Conservation (phyloP, 192 early-diverging fungal genomes). For the Gonapodya sp. region DNA sequence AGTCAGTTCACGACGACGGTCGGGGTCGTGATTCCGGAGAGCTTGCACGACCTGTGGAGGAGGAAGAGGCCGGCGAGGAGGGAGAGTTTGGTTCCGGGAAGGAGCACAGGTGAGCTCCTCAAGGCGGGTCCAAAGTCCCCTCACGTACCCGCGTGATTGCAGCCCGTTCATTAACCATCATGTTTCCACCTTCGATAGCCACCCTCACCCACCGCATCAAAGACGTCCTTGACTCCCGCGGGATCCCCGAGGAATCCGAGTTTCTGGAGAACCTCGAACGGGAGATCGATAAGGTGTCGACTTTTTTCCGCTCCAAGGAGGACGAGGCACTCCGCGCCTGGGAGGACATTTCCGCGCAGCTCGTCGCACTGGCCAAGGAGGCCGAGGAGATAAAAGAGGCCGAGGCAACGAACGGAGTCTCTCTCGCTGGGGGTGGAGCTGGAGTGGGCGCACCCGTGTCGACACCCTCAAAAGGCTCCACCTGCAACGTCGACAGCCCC, state of each 20-base stretch:
- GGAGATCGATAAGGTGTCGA: slow-evolving; percentile 37
- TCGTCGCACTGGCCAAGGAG: background rate
- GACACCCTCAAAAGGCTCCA: too few relatives aligned
- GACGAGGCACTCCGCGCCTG: background rate
- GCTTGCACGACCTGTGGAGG: background rate
- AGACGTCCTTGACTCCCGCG: slow-evolving; percentile 19
- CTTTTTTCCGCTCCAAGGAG: slow-evolving; percentile 34
- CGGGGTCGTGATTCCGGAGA: background rate
- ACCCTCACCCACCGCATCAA: slow-evolving; percentile 14
- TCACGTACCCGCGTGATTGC: too few relatives aligned
- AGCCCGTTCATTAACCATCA: too few relatives aligned
- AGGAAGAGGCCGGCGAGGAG: background rate
- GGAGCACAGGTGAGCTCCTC: too few relatives aligned
- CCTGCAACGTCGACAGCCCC: too few relatives aligned
- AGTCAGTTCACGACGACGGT: background rate
- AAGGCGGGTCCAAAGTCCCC: too few relatives aligned
- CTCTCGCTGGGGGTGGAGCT: too few relatives aligned
- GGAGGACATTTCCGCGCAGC: background rate
- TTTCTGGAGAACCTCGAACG: slow-evolving; percentile 33
- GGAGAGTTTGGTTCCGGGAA: background rate
- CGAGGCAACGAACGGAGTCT: background rate
- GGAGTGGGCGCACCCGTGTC: too few relatives aligned
- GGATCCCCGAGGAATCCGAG: slow-evolving; percentile 26
- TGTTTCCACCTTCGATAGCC: too few relatives aligned
- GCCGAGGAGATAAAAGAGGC: background rate